phyloP scores from a whole-genome alignment of 164 flowering plant genomes.

The Cinnamomum chago region DNA sequence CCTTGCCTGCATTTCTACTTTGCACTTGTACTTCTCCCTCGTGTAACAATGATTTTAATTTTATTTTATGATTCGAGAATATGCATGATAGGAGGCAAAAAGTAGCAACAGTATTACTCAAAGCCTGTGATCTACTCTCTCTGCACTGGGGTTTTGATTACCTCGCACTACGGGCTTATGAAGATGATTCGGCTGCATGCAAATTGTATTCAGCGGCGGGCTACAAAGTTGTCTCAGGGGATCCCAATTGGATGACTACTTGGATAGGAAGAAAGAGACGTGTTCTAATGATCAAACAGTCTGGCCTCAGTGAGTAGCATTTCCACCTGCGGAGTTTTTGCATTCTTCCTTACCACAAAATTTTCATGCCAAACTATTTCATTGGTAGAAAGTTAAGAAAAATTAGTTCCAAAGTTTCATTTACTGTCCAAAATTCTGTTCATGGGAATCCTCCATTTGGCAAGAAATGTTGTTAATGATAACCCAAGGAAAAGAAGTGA shows the following conservation, averaged over 20 bases:
- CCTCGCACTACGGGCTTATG: constrained; percentile 69
- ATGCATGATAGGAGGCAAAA: constrained; percentile 55
- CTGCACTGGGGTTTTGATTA: constrained; percentile 58
- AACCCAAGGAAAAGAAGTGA: no score
- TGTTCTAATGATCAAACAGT: constrained; percentile 60
- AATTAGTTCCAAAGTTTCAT: no score
- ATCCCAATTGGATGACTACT: constrained; percentile 59
- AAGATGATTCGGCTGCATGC: constrained; percentile 72
- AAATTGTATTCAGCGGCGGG: constrained; percentile 71
- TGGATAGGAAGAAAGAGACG: constrained; percentile 82
- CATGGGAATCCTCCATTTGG: no score
- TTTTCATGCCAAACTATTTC: no score
- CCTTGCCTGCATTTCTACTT: no score
- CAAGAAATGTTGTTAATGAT: no score
- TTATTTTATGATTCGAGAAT: not conserved
- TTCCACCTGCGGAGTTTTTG: not conserved
- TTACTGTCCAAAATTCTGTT: no score
- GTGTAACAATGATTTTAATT: no score
- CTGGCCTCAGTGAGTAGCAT: constrained; percentile 13
- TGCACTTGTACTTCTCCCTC: no score
- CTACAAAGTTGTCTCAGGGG: constrained; percentile 54
- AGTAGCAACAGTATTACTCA: constrained; percentile 67
- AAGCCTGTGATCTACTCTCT: constrained; percentile 65
- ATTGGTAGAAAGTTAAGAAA: no score
- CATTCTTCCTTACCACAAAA: no score